These are phyloP conservation scores for Clonostachys rhizophaga DNA, from an alignment of 2,329 filamentous ascomycete genomes.

Conservation along the genomic window DNA sequence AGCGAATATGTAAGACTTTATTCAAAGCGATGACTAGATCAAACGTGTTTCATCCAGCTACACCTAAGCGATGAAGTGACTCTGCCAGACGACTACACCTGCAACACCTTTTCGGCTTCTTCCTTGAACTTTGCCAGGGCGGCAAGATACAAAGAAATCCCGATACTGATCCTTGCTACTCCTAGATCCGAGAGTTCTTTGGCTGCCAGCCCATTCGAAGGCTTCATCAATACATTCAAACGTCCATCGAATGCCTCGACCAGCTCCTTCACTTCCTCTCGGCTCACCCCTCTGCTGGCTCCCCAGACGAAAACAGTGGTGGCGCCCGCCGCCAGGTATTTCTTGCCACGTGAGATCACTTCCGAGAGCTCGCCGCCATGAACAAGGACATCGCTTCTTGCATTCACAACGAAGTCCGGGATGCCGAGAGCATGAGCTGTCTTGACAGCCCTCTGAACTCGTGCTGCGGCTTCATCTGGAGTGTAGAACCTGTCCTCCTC, in stretches of 20 bases:
- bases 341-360: constrained; percentile 46
- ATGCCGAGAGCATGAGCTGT: constrained; percentile 41
- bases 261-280: constrained; percentile 38
- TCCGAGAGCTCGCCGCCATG: constrained; percentile 25
- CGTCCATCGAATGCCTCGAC: constrained; percentile 41
- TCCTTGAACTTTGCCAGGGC: constrained; percentile 31
- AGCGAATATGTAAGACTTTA: no score
- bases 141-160: constrained; percentile 36
- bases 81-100: neutral
- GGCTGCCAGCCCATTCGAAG: constrained; percentile 31
- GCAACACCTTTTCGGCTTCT: constrained; percentile 21
- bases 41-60: no score
- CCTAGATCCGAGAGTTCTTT: constrained; percentile 40
- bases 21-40: no score
- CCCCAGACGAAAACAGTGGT: constrained; percentile 59
- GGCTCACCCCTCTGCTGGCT: constrained; percentile 33
- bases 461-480: constrained; percentile 36
- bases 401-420: constrained; percentile 53
- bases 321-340: constrained; percentile 52
- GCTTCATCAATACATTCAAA: constrained; percentile 35
- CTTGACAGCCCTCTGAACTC: constrained; percentile 35
- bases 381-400: constrained; percentile 49
- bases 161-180: constrained; percentile 50
- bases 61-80: no score
- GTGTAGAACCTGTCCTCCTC: constrained; percentile 6